Base-by-base conservation (phyloP, 139 green algal genomes). In the Penium margaritaceum region DNA sequence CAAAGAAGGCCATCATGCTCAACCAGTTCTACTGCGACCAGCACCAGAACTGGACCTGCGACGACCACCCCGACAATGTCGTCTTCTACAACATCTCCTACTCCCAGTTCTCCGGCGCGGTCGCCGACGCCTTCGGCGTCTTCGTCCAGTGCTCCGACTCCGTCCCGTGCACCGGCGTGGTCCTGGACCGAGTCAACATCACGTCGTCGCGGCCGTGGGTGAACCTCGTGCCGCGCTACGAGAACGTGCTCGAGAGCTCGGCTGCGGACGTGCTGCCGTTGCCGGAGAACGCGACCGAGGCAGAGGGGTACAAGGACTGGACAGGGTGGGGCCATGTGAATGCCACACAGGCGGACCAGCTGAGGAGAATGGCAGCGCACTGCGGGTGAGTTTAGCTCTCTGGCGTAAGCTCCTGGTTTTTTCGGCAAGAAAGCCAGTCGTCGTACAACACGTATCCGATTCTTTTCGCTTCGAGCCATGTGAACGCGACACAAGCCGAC, bases 1-100 rank as follows among this genome's bases (percentile, higher is more conserved):
- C 51, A n/a, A 60, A 24, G 24, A 60, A 60, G n/a, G 51, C 51
- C 51, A 60, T 60, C 51, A 60, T 60, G 51, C 51, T 60, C 4
- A 60, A 60, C 30, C 51, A 60, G 51, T 60, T 60, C 21, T 60
- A 60, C 17, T 60, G 51, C 30, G 51, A 60, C 51, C 29, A 21
- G 51, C 51, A 60, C 51, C 51, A 60, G 3, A 60, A 60, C 19
- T 60, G 51, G 51, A 60, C 51, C 1, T 60, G 51, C 30, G 51
- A 24, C 30, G 51, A 24, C 51, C 17, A 29, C 30, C 24, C 14
- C 14, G 30, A 60, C 51, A 60, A 60, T 21, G 51, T 60, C 12
- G 51, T 24, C 12, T 21, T 60, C 5, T 24, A 60, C n/a, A 60
- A 60, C 19, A 60, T 60, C 21, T 60, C 4, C 24, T 60, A 60